Percentiles rank a stretch among this genome's conserved stretches.
These are phyloP conservation scores for Aspergillus japonicus DNA, from an alignment of 2,329 filamentous ascomycete genomes.

Conservation along the genomic window DNA sequence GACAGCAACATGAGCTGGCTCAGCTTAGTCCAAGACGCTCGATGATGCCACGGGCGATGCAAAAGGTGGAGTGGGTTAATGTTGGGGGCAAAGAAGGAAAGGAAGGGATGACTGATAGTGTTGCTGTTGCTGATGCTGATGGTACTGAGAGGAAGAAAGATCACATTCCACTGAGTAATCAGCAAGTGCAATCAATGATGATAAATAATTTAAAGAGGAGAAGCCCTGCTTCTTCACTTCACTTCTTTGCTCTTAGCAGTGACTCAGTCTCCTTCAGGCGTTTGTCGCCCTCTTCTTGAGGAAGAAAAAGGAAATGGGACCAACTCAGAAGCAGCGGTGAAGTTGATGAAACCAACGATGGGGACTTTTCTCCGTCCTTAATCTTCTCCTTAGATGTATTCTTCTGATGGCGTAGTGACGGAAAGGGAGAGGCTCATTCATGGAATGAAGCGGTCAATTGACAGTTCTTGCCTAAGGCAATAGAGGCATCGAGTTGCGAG, in stretches of 20 bases:
- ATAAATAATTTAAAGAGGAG: neutral
- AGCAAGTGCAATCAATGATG: neutral
- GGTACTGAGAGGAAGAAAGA: neutral
- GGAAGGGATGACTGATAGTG: conserved; percentile 5
- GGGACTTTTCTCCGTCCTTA: neutral
- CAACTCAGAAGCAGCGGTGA: conserved; percentile 16
- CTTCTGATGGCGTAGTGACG: neutral
- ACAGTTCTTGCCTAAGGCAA: neutral
- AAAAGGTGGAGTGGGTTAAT: no score
- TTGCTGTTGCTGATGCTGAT: neutral
- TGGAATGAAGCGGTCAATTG: conserved; percentile 18
- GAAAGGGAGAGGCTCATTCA: no score
- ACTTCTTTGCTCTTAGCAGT: neutral
- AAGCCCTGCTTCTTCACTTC: neutral
- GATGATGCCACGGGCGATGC: conserved; percentile 15
- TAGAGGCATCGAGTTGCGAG: no score
- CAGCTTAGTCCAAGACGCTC: conserved; percentile 14
- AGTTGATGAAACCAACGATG: conserved; percentile 5
- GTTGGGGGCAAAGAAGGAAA: conserved; percentile 7
- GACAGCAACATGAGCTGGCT: neutral
- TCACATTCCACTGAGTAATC: neutral
- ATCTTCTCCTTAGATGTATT: neutral
- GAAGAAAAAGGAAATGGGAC: neutral
- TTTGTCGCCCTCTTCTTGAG: neutral
- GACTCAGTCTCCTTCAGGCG: neutral